phyloP scores from a whole-genome alignment of 306 rosid species.

The Herpetospermum pedunculosum region DNA sequence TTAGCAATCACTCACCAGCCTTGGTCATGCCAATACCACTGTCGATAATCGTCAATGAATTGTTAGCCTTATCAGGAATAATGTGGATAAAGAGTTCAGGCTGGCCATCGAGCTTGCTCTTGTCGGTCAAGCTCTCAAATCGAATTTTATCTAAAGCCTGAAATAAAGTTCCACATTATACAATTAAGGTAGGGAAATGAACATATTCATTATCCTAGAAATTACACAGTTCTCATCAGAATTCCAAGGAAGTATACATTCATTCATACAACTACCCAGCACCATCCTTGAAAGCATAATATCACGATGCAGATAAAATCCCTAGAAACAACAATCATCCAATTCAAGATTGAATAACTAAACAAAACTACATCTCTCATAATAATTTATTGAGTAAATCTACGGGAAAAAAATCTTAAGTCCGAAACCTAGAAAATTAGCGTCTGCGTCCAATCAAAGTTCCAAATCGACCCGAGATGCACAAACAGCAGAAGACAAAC shows the following conservation, averaged over 20 bases:
- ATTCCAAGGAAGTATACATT: background rate
- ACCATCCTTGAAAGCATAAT: no score
- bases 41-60: conserved; percentile 61
- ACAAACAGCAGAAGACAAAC: background rate
- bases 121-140: conserved; percentile 80
- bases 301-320: no score
- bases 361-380: background rate
- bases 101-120: conserved; percentile 88
- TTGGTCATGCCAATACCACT: conserved; percentile 97
- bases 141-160: conserved; percentile 87
- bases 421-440: background rate
- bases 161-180: background rate
- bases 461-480: background rate
- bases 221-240: background rate
- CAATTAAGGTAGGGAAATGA: background rate
- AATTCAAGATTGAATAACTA: background rate
- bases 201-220: background rate
- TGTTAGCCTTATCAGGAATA: conserved; percentile 70
- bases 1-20: conserved; percentile 44
- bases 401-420: background rate
- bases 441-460: background rate
- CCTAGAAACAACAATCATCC: background rate
- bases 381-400: background rate
- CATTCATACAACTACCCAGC: background rate
- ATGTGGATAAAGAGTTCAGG: conserved; percentile 88